A percentile compares a stretch with the other conserved stretches of the same genome.
phyloP scores from a whole-genome alignment of 139 green algal species.

The Ettlia oleoabundans region DNA sequence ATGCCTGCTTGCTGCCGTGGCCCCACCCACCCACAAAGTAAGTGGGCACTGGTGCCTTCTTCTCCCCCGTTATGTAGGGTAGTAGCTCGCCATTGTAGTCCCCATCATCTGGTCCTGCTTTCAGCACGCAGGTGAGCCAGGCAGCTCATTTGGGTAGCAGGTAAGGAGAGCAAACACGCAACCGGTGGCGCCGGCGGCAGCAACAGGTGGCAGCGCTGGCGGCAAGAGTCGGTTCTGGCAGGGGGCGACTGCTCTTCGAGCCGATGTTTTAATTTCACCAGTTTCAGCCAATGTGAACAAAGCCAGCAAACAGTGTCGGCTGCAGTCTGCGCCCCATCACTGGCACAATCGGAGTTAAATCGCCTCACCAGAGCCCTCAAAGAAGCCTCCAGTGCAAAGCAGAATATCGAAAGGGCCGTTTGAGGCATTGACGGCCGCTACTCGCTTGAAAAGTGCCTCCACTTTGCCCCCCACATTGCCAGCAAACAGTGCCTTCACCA shows the following conservation, averaged over 20 bases:
- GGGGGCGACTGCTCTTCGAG: too few relatives aligned
- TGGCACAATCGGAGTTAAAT: too few relatives aligned
- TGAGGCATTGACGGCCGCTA: slow-evolving; percentile 62
- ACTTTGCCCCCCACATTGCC: slow-evolving; percentile 58
- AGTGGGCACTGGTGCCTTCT: slow-evolving; percentile 63
- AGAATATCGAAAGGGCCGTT: slow-evolving; percentile 72
- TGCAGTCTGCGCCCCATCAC: too few relatives aligned
- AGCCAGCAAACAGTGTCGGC: not conserved
- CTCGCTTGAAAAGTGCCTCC: slow-evolving; percentile 61
- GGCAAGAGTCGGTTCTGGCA: too few relatives aligned
- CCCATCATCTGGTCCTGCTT: slow-evolving; percentile 49
- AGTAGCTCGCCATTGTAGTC: slow-evolving; percentile 49
- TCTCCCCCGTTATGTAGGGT: slow-evolving; percentile 57
- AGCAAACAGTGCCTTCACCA: slow-evolving; percentile 63
- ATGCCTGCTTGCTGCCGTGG: slow-evolving; percentile 23
- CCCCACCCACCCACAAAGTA: slow-evolving; percentile 81
- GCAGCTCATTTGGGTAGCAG: too few relatives aligned
- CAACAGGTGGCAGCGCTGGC: too few relatives aligned
- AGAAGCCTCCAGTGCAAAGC: slow-evolving; percentile 70
- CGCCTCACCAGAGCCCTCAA: slow-evolving; percentile 54
- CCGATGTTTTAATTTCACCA: too few relatives aligned
- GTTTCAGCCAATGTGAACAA: not conserved
- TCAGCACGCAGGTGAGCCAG: not conserved
- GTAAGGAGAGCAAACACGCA: too few relatives aligned
- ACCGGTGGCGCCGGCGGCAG: not conserved